Evolutionary conservation across 2,329 filamentous ascomycete species (phyloP).

Genomic region (Leptographium radiaticola): DNA sequence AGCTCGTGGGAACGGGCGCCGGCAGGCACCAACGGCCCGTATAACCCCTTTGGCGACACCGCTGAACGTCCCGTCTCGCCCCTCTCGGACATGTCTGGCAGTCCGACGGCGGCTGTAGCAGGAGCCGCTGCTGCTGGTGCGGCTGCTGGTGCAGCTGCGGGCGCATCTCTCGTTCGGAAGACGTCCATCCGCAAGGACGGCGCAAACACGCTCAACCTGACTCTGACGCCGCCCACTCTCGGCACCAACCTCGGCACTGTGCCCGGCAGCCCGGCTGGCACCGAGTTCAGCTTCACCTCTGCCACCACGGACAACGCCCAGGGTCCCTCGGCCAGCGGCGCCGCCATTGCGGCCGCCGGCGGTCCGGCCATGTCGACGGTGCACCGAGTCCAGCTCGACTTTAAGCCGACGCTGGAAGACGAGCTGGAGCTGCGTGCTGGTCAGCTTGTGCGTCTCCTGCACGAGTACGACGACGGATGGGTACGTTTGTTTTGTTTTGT

Average conservation of each 20-base stretch:
- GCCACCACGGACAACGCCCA: constrained; percentile 32
- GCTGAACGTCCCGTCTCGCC: constrained; percentile 36
- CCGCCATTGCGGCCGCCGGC: constrained; percentile 48
- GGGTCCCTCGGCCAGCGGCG: constrained; percentile 35
- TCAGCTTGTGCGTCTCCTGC: constrained; percentile 74
- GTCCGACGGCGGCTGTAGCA: constrained; percentile 19
- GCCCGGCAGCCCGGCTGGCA: constrained; percentile 47
- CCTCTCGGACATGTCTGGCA: constrained; percentile 22
- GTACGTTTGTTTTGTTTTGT: too few species aligned
- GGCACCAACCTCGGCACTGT: constrained; percentile 17
- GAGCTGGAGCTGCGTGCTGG: constrained; percentile 74
- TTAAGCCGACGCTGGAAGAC: constrained; percentile 83
- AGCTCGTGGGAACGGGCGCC: constrained; percentile 33
- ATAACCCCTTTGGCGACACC: constrained; percentile 60
- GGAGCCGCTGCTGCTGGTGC: constrained; percentile 10
- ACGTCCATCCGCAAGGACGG: constrained; percentile 42
- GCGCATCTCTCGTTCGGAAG: constrained; percentile 32
- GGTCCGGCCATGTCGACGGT: constrained; percentile 52
- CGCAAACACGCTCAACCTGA: constrained; percentile 40
- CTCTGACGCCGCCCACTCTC: constrained; percentile 23
- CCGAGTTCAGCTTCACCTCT: constrained; percentile 48
- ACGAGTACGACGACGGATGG: constrained; percentile 98
- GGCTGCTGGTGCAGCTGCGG: constrained; percentile 25
- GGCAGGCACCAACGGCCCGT: constrained; percentile 28
- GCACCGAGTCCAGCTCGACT: constrained; percentile 88